Conservation (phyloP, 2,329 filamentous ascomycete species). For the Clonostachys rhizophaga region DNA sequence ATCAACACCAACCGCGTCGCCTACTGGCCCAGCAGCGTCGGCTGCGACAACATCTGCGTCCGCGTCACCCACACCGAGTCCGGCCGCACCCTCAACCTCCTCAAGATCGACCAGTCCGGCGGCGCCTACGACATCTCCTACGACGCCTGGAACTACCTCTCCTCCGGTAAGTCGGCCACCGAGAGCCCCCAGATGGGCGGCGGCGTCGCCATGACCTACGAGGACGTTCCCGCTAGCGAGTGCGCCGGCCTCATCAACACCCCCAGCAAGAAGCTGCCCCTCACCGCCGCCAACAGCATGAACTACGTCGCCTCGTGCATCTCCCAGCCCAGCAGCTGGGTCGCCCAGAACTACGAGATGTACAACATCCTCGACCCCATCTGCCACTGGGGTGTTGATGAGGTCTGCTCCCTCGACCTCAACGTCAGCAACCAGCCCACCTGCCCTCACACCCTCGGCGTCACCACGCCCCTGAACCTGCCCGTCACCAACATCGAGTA, state of each 20-base stretch:
- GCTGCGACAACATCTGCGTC: conserved; percentile 54
- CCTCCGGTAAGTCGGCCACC: conserved; percentile 41
- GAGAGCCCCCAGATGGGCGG: conserved; percentile 41
- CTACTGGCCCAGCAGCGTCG: conserved; percentile 50
- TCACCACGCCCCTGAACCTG: conserved; percentile 16
- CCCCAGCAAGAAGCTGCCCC: conserved; percentile 40
- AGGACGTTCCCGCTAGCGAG: conserved; percentile 38
- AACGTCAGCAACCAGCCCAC: conserved; percentile 43
- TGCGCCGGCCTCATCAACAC: conserved; percentile 48
- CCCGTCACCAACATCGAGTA: conserved; percentile 49
- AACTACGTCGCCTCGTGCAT: conserved; percentile 45
- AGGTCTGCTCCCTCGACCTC: conserved; percentile 43
- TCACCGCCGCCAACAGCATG: conserved; percentile 53
- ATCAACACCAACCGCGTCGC: conserved; percentile 56
- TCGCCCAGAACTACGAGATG: conserved; percentile 45
- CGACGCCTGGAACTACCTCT: conserved; percentile 57
- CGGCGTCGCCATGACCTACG: conserved; percentile 43
- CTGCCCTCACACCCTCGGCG: conserved; percentile 41
- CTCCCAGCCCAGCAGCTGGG: conserved; percentile 37
- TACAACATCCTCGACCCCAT: conserved; percentile 48
- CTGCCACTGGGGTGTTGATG: conserved; percentile 45
- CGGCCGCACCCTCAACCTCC: conserved; percentile 48
- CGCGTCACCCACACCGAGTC: conserved; percentile 35
- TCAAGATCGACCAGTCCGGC: conserved; percentile 50
- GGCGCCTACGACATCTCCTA: conserved; percentile 56